Evolutionary conservation across 1,284 basidiomycete species (phyloP).

Genomic region (Puccinia horiana): DNA sequence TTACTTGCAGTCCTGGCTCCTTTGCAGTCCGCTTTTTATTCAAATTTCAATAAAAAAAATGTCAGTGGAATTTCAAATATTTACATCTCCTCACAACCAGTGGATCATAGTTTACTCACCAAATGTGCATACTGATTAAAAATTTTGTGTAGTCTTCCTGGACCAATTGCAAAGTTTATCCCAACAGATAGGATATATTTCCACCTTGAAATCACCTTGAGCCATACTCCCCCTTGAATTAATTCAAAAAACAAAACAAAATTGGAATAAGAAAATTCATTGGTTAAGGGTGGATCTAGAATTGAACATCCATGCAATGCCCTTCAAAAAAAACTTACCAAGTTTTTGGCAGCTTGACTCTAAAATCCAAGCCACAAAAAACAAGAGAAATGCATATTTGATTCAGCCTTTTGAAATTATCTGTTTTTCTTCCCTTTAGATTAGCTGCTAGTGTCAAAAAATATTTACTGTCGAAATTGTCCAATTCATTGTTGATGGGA

Average conservation of each 20-base stretch:
- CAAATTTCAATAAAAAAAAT: not conserved
- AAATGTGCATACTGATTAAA: conserved; percentile 20
- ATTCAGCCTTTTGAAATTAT: not conserved
- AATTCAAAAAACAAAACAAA: not conserved
- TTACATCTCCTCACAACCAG: not conserved
- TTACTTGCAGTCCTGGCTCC: conserved; percentile 21
- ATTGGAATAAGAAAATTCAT: not conserved
- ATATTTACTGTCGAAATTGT: not conserved
- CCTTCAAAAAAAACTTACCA: not conserved
- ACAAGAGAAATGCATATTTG: not conserved
- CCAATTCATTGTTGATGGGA: conserved; percentile 9
- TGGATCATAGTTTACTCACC: not conserved
- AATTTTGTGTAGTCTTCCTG: not conserved
- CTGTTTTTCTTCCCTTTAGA: not conserved
- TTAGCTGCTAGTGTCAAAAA: not conserved
- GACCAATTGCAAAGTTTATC: conserved; percentile 7
- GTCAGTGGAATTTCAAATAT: not conserved
- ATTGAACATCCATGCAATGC: not conserved
- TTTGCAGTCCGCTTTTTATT: not conserved
- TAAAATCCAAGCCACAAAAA: not conserved
- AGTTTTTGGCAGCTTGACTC: conserved; percentile 19
- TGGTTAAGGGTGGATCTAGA: not conserved
- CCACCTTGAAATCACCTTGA: not conserved
- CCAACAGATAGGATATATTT: not conserved
- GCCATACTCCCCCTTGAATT: not conserved